A percentile compares a stretch with the other conserved stretches of the same genome.
phyloP scores from a whole-genome alignment of 2,329 filamentous ascomycete genomes.

The Aspergillus sp. region DNA sequence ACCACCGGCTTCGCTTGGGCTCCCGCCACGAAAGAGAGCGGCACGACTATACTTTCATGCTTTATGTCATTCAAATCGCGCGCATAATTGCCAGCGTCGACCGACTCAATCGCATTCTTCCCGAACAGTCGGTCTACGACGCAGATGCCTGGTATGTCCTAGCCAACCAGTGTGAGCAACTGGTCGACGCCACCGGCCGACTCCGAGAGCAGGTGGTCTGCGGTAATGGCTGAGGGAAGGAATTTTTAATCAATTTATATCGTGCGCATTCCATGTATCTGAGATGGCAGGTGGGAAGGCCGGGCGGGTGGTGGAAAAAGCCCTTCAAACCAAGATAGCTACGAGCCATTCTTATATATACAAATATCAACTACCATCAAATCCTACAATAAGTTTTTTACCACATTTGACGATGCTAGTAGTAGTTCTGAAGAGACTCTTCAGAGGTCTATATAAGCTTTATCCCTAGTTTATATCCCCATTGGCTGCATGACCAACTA shows the following conservation, averaged over 20 bases:
- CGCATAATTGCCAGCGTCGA: conserved; percentile 4
- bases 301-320: too few relatives aligned
- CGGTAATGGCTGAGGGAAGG: not conserved
- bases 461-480: too few relatives aligned
- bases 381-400: too few relatives aligned
- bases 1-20: not conserved
- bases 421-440: too few relatives aligned
- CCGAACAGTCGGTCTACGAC: conserved; percentile 3
- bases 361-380: too few relatives aligned
- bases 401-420: too few relatives aligned
- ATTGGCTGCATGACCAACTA: too few relatives aligned
- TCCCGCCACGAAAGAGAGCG: too few relatives aligned
- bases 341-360: too few relatives aligned
- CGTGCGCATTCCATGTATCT: not conserved
- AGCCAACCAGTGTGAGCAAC: not conserved
- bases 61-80: conserved; percentile 2
- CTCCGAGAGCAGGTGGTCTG: not conserved
- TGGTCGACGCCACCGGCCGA: conserved; percentile 4
- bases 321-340: too few relatives aligned
- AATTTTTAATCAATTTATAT: not conserved
- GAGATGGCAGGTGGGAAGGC: too few relatives aligned
- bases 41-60: not conserved
- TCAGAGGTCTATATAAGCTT: too few relatives aligned
- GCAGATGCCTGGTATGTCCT: conserved; percentile 11
- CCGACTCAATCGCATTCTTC: not conserved